A percentile compares a stretch with the other conserved stretches of the same genome.
Conservation (phyloP, 371 early-diverging fungal genomes). For the Coemansia sp. region DNA sequence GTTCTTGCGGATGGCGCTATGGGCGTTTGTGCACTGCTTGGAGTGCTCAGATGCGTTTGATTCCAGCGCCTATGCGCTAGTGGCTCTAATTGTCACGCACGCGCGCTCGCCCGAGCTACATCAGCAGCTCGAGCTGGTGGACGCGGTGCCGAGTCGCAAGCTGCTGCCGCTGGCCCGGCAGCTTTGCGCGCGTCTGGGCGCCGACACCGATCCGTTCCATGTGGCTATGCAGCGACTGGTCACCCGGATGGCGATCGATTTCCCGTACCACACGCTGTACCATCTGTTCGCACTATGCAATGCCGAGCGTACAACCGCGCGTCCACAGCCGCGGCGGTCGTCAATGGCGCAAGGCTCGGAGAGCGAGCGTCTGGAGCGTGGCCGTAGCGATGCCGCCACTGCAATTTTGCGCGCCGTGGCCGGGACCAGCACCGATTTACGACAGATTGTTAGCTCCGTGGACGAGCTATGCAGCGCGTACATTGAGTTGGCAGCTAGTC, state of each 20-base stretch:
- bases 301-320: conserved; percentile 40
- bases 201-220: conserved; percentile 42
- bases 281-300: conserved; percentile 53
- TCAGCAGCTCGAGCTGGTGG: conserved; percentile 21
- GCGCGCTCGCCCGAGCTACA: conserved; percentile 29
- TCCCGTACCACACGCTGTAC: conserved; percentile 53
- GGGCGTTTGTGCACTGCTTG: conserved; percentile 47
- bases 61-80: conserved; percentile 40
- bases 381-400: conserved; percentile 44
- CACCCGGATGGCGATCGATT: conserved; percentile 45
- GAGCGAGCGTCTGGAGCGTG: conserved; percentile 29
- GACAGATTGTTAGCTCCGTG: conserved; percentile 25
- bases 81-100: conserved; percentile 49
- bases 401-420: conserved; percentile 35
- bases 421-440: conserved; percentile 8
- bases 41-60: conserved; percentile 37
- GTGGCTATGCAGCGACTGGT: conserved; percentile 36
- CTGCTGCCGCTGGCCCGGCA: conserved; percentile 52
- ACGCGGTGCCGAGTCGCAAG: conserved; percentile 50
- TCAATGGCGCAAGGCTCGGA: conserved; percentile 11
- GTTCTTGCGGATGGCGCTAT: conserved; percentile 49
- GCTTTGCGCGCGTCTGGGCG: conserved; percentile 52
- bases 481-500: conserved; percentile 41
- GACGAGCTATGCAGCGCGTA: conserved; percentile 42
- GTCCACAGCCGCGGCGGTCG: conserved; percentile 1